Evolutionary conservation across 768 basidiomycete genomes (phyloP), one percentile per base, ranked within the genome.

Genomic region (Tremella mesenterica): DNA sequence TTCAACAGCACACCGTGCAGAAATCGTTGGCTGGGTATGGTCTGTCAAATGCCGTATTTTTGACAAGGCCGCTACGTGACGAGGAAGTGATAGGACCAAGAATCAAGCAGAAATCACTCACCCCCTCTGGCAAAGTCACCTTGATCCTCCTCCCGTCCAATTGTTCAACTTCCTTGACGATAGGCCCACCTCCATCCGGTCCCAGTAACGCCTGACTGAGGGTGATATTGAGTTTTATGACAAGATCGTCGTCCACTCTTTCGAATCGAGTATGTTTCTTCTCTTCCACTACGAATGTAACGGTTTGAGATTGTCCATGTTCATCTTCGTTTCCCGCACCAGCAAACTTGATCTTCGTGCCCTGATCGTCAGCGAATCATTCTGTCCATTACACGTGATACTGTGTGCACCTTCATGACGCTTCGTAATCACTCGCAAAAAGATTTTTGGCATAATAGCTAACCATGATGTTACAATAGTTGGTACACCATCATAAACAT

Each of bases 241-340:
- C 67, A 28, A 96, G 48, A 69, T 95, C 84, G 75, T 93, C 86
- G 36, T 85, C 88, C 1, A 85, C 82, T 29, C 93, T 81, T 54
- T 76, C 79, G 72, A 88, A 96, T 12, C 78, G 73, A 0, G 80
- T 74, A 71, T 97, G 88, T 4, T 84, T 82, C 74, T 93, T 96
- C 75, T 96, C 90, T 73, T 95, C 92, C 23, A 95, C 84, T 45
- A 95, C 81, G 67, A 99, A 99, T n/a, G 89, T 86, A 21, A 99
- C 79, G 5, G 75, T 93, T 68, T 73, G 71, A 13, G 58, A 54
- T 48, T 69, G 67, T 23, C 71, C 71, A 48, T 69, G 62, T 25
- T 69, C 67, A 50, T 73, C 71, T 50, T 73, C 71, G 50, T 73
- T 66, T 3, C 93, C 93, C 3, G 88, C 84, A 20, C 81, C 80